Evolutionary conservation across 345 rosid species (phyloP), one percentile per base, ranked within the genome.

Genomic region (Eucalyptus cladocalyx): DNA sequence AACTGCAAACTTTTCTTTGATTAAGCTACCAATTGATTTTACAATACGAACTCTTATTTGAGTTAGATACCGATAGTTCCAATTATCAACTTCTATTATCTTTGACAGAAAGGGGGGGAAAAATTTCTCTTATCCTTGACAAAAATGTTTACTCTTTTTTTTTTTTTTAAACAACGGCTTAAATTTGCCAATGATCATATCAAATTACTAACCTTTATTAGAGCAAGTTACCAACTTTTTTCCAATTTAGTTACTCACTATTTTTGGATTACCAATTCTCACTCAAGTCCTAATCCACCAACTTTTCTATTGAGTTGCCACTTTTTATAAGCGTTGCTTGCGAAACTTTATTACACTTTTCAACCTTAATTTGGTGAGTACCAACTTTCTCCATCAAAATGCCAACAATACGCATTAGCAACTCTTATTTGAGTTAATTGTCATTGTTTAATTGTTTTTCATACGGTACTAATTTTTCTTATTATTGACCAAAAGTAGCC

Each of bases 1-100:
- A 65, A 0, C 17, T 3, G 7, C 76, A 8, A 14, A 7, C 6
- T n/a, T n/a, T 65, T 65, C 21, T 65, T 0, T 9, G 3, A n/a
- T 65, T n/a, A n/a, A n/a, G 40, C 76, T 65, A 65, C 21, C 21
- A 8, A 65, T 65, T 32, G 80, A 69, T 69, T 34, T 34, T 69
- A 6, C 7, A 3, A 6, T 34, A 18, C 2, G 1, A 9, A 34
- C 43, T 69, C 43, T 18, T 69, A 18, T 69, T 69, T 32, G 40
- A 34, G 43, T 69, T 34, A 69, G 80, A 18, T 34, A 34, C 26
- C 1, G 0, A 18, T 34, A n/a, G 43, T 69, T 34, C 13, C 80
- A 18, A 18, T 69, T 69, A 69, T 21, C 7, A 69, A 69, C 80
- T 34, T 34, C 42, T 69, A 69, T 69, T 69, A 69, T 34, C 2